phyloP scores from a whole-genome alignment of 2,329 filamentous ascomycete genomes.

The Stachybotrys elegans region DNA sequence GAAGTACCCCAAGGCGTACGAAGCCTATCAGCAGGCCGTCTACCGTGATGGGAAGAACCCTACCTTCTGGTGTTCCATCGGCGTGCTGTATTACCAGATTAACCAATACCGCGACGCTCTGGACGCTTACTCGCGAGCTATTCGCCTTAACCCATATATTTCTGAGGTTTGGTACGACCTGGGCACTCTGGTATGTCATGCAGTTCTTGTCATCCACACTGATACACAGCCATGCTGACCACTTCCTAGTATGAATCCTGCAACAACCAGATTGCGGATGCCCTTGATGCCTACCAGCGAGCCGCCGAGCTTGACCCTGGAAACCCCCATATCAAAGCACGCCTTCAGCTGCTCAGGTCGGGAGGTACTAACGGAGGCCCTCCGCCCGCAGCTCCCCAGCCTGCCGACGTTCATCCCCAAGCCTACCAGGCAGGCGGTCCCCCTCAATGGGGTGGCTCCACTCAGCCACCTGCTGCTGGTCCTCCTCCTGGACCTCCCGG shows the following conservation, averaged over 20 bases:
- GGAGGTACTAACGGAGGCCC: conserved; percentile 69
- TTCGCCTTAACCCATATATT: conserved; percentile 94
- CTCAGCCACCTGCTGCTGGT: conserved; percentile 48
- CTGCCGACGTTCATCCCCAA: conserved; percentile 93
- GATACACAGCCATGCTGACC: conserved; percentile 22
- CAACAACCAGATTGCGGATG: conserved; percentile 97
- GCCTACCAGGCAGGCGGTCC: conserved; percentile 83
- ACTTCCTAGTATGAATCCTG: conserved; percentile 81
- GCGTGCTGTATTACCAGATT: conserved; percentile 98
- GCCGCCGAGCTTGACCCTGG: conserved; percentile 89
- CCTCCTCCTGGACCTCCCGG: conserved; percentile 60
- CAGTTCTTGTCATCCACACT: conserved; percentile 2
- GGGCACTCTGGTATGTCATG: conserved; percentile 74
- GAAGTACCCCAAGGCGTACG: conserved; percentile 97
- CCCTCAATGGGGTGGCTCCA: conserved; percentile 83
- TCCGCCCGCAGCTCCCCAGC: conserved; percentile 74
- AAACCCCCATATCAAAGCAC: conserved; percentile 94
- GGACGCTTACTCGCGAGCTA: conserved; percentile 94
- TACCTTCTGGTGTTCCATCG: conserved; percentile 99
- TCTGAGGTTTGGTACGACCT: conserved; percentile 99
- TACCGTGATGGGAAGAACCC: conserved; percentile 97
- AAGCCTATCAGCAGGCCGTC: conserved; percentile 97
- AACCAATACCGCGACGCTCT: conserved; percentile 98
- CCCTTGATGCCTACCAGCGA: conserved; percentile 89
- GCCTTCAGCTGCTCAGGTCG: conserved; percentile 81